Evolutionary conservation across 2,329 filamentous ascomycete genomes (phyloP).

Genomic region (Exophiala lecanii-corni): DNA sequence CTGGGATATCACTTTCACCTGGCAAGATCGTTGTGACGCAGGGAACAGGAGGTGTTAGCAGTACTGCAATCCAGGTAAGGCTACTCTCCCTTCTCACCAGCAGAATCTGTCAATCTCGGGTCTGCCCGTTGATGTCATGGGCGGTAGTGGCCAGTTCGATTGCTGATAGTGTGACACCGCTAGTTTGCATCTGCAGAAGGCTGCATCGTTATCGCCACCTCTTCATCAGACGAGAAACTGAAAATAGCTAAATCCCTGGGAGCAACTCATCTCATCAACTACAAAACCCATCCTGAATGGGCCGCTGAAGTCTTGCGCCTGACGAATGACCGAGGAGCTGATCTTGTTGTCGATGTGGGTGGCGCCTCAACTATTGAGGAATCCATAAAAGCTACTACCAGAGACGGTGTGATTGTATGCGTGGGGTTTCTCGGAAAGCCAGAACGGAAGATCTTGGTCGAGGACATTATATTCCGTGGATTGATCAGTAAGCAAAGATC

Average conservation of each 20-base stretch:
- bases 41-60: constrained; percentile 56
- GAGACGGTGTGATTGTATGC: constrained; percentile 41
- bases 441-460: constrained; percentile 45
- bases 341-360: constrained; percentile 40
- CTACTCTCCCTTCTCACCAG: too few relatives aligned
- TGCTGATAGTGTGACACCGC: too few relatives aligned
- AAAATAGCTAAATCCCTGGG: constrained; percentile 36
- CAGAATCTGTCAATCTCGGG: too few relatives aligned
- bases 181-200: neutral
- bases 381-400: constrained; percentile 42
- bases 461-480: constrained; percentile 56
- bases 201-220: constrained; percentile 43
- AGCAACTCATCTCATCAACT: constrained; percentile 48
- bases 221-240: constrained; percentile 49
- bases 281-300: constrained; percentile 45
- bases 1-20: constrained; percentile 45
- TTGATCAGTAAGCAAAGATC: too few relatives aligned
- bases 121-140: too few relatives aligned
- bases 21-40: constrained; percentile 56
- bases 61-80: constrained; percentile 33
- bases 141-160: too few relatives aligned
- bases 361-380: constrained; percentile 42
- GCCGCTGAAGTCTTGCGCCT: constrained; percentile 40
- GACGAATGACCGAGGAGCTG: constrained; percentile 42
- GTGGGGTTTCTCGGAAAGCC: constrained; percentile 24